phyloP scores from a whole-genome alignment of 345 rosid genomes.

The Noccaea caerulescens region DNA sequence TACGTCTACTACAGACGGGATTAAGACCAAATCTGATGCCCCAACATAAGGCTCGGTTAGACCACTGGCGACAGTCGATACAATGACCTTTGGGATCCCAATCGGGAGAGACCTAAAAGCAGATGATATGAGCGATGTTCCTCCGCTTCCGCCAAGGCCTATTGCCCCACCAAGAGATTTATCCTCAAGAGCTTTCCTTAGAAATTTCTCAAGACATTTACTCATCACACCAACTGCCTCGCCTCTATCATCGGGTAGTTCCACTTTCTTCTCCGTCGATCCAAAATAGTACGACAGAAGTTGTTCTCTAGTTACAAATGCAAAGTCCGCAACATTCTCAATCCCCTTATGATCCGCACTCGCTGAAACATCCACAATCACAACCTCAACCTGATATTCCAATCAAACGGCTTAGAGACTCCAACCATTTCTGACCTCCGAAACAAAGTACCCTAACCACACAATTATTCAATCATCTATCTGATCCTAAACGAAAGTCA shows the following conservation, averaged over 20 bases:
- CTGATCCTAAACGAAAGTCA: too few relatives aligned
- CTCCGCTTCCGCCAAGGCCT: constrained; percentile 91
- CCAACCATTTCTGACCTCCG: neutral
- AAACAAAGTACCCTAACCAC: too few relatives aligned
- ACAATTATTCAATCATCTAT: too few relatives aligned
- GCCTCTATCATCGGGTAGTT: constrained; percentile 69
- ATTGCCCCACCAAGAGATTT: constrained; percentile 63
- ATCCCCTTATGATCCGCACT: constrained; percentile 45
- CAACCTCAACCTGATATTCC: constrained; percentile 58
- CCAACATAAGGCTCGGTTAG: constrained; percentile 78
- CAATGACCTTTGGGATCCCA: constrained; percentile 81
- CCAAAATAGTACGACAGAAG: constrained; percentile 55
- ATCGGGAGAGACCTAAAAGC: constrained; percentile 79
- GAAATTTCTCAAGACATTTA: constrained; percentile 61
- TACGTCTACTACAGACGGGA: constrained; percentile 89
- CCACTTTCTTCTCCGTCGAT: constrained; percentile 30
- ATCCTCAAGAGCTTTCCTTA: constrained; percentile 47
- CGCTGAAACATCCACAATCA: constrained; percentile 78
- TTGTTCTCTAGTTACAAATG: constrained; percentile 57
- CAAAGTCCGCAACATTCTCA: constrained; percentile 47
- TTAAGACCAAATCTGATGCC: constrained; percentile 77
- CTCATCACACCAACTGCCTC: constrained; percentile 75
- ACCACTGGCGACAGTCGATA: constrained; percentile 94
- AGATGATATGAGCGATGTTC: constrained; percentile 74
- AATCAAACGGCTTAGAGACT: constrained; percentile 13